Conservation (phyloP, 148 eudicot genomes). For the Nepenthes gracilis region DNA sequence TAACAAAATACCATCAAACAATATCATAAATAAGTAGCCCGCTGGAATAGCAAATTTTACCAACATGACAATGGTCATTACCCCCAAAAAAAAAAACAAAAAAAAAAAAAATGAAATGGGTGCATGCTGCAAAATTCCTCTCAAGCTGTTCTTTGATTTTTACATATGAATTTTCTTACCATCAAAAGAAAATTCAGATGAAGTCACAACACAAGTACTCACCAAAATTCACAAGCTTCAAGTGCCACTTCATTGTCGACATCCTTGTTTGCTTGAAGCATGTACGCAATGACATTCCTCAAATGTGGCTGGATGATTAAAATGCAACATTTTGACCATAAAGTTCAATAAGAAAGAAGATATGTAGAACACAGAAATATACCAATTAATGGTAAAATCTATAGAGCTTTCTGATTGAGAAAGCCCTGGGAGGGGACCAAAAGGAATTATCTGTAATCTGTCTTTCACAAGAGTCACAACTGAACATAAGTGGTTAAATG, state of each 20-base stretch:
- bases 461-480: background rate
- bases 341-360: background rate
- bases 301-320: slow-evolving; percentile 64
- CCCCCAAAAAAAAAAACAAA: too few species aligned
- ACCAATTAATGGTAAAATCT: background rate
- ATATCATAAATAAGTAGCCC: too few species aligned
- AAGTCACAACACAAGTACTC: slow-evolving; percentile 6
- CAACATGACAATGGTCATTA: too few species aligned
- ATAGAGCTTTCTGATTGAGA: too few species aligned
- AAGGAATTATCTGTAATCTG: background rate
- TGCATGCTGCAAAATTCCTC: too few species aligned
- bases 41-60: too few species aligned
- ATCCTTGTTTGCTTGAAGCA: slow-evolving; percentile 90
- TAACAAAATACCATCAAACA: too few species aligned
- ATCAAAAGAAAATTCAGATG: too few species aligned
- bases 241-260: slow-evolving; percentile 93
- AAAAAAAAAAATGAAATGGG: too few species aligned
- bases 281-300: slow-evolving; percentile 74
- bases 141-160: too few species aligned
- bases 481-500: background rate
- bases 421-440: background rate
- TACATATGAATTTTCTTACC: too few species aligned
- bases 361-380: background rate
- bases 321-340: slow-evolving; percentile 5
- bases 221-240: slow-evolving; percentile 99